Percentiles rank a stretch among this genome's conserved stretches.
phyloP scores from a whole-genome alignment of 116 monocot species.

The Zostera marina region DNA sequence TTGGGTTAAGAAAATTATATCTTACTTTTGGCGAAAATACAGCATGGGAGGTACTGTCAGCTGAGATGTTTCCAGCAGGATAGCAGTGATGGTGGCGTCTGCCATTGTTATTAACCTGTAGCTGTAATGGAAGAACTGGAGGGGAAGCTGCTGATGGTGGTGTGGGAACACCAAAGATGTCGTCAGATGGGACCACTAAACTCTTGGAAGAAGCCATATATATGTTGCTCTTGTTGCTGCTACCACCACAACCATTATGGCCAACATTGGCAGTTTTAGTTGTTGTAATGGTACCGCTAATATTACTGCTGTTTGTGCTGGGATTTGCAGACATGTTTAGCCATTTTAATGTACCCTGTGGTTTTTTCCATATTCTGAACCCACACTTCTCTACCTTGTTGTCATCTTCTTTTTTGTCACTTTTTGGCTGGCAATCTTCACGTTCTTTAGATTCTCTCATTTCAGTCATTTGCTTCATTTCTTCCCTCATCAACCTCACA shows the following conservation, averaged over 20 bases:
- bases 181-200: slow-evolving; percentile 6
- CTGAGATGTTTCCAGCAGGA: neutral
- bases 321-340: slow-evolving; percentile 17
- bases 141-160: slow-evolving; percentile 18
- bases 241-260: too few species aligned
- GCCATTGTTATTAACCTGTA: neutral
- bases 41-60: neutral
- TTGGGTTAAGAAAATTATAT: neutral
- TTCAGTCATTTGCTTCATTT: slow-evolving; percentile 25
- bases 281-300: neutral
- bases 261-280: neutral
- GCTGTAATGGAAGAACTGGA: slow-evolving; percentile 1
- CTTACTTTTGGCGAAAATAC: neutral
- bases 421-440: slow-evolving; percentile 1
- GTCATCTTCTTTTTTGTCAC: slow-evolving; percentile 3
- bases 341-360: slow-evolving; percentile 79
- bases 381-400: slow-evolving; percentile 21
- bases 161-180: slow-evolving; percentile 11
- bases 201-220: slow-evolving; percentile 1
- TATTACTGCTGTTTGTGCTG: neutral
- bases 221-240: too few species aligned
- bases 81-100: neutral
- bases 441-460: slow-evolving; percentile 8
- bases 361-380: slow-evolving; percentile 79
- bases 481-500: slow-evolving; percentile 21